Evolutionary conservation across 1,139 yeast genomes (phyloP), one percentile per base, ranked within the genome.

Genomic region (Saccharomyces hybrid): DNA sequence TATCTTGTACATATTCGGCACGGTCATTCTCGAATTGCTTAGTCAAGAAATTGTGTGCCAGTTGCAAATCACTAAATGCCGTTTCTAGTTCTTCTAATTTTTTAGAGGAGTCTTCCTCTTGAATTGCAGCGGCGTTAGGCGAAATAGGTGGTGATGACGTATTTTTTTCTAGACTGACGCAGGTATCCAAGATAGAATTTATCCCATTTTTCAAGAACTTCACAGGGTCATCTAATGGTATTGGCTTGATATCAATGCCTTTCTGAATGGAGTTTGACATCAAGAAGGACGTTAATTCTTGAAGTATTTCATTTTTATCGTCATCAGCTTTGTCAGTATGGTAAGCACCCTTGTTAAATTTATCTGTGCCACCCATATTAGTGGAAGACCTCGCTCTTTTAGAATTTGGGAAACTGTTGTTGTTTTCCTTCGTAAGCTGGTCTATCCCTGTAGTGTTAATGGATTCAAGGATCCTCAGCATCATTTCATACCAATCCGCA

Each of bases 41-140:
- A 5, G 71, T 69, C 49, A 70, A 51, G 49, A 68, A 70, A 49
- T 59, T 68, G 53, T 70, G 70, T 8, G 73, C 73, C 44, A 70
- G 53, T 54, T 69, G 68, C 32, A 70, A 54, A 56, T 70, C 73
- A 30, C 63, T 60, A 34, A 69, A 61, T 2, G 72, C 72, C 2
- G 67, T 65, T 47, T 63, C 60, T 30, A 64, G 53, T 20, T 62
- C 66, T 38, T 57, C 58, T 44, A 48, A 3, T 32, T 44, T 23
- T 26, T 30, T 16, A 44, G 25, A 41, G 38, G 38, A 5, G 49
- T 53, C 7, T 50, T 31, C 14, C 47, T 51, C 38, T 46, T 52
- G 23, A 44, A 47, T 16, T 49, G 52, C 47, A 44, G 46, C 28
- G 47, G 41, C 41, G 23, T 44, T 44, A 8, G 11, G 11, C 46